A percentile compares a stretch with the other conserved stretches of the same genome.
Conservation (phyloP, 2,329 filamentous ascomycete genomes). For the Penicillium sp. region DNA sequence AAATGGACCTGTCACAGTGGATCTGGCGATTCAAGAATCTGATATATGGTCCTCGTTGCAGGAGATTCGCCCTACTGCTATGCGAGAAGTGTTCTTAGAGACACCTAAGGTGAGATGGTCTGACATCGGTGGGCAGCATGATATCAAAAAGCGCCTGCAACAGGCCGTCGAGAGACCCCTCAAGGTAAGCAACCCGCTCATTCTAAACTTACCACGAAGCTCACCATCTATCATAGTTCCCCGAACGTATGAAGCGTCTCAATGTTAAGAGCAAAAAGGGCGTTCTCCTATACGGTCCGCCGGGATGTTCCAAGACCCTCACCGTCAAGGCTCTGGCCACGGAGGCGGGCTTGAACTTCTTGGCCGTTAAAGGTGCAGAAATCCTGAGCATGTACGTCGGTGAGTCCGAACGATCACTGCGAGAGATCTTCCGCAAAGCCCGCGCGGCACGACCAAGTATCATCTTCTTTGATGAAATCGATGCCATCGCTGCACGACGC, state of each 20-base stretch:
- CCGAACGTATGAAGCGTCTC: slow-evolving; percentile 52
- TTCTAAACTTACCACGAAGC: neutral
- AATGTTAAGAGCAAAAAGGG: slow-evolving; percentile 70
- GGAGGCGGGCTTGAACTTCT: slow-evolving; percentile 88
- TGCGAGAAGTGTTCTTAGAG: slow-evolving; percentile 86
- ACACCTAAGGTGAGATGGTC: slow-evolving; percentile 82
- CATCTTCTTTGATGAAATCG: slow-evolving; percentile 97
- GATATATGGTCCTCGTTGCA: slow-evolving; percentile 58
- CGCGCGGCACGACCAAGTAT: slow-evolving; percentile 84
- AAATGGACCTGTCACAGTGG: slow-evolving; percentile 1
- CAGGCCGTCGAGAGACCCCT: slow-evolving; percentile 60
- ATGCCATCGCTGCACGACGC: slow-evolving; percentile 71
- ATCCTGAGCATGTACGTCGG: slow-evolving; percentile 96
- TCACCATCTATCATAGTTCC: slow-evolving; percentile 39
- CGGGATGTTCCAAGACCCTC: slow-evolving; percentile 92
- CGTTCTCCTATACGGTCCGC: slow-evolving; percentile 85
- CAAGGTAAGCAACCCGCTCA: slow-evolving; percentile 41
- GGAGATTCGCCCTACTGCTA: slow-evolving; percentile 74
- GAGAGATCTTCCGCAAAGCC: slow-evolving; percentile 83
- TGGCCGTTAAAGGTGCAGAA: slow-evolving; percentile 90
- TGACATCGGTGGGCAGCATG: slow-evolving; percentile 82
- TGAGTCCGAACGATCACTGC: slow-evolving; percentile 83
- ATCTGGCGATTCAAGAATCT: slow-evolving; percentile 33
- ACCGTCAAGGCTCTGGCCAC: slow-evolving; percentile 89
- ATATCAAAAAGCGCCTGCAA: slow-evolving; percentile 68